Conservation (phyloP, 202 grass and related monocot species). For the Setaria italica region DNA sequence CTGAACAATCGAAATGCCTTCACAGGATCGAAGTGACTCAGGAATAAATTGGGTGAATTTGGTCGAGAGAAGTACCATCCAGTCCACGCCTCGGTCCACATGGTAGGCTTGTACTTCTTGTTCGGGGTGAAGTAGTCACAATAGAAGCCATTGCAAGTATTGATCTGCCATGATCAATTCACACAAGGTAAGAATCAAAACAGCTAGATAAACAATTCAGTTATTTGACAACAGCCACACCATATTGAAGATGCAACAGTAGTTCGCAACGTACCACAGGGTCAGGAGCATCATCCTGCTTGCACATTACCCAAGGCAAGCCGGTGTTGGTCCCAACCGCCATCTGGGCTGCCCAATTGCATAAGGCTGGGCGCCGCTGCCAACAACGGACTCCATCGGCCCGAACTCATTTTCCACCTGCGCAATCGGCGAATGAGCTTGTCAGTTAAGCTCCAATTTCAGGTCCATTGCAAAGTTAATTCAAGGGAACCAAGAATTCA, state of each 20-base stretch:
- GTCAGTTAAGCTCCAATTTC: background rate
- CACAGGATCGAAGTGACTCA: background rate
- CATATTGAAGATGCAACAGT: background rate
- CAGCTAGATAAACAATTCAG: conserved; percentile 12
- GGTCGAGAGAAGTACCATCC: conserved; percentile 66
- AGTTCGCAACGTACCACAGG: conserved; percentile 55
- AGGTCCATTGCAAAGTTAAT: background rate
- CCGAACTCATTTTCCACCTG: conserved; percentile 86
- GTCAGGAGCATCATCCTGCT: conserved; percentile 79
- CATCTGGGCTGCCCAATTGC: conserved; percentile 81
- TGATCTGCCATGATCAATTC: conserved; percentile 58
- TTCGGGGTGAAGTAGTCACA: conserved; percentile 92
- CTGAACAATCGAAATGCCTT: background rate
- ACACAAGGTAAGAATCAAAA: background rate
- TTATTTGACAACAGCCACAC: conserved; percentile 25
- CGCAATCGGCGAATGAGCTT: background rate
- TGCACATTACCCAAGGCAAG: conserved; percentile 90
- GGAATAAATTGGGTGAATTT: conserved; percentile 8
- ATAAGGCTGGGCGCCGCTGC: conserved; percentile 51
- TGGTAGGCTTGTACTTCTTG: conserved; percentile 67
- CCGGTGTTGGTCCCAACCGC: conserved; percentile 67
- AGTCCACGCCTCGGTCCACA: conserved; percentile 98
- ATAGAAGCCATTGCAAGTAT: conserved; percentile 96
- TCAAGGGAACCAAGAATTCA: conserved; percentile 8
- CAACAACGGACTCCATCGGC: conserved; percentile 53